Evolutionary conservation across 208 protist genomes (phyloP).

Genomic region (Trypanosoma cruzi): DNA sequence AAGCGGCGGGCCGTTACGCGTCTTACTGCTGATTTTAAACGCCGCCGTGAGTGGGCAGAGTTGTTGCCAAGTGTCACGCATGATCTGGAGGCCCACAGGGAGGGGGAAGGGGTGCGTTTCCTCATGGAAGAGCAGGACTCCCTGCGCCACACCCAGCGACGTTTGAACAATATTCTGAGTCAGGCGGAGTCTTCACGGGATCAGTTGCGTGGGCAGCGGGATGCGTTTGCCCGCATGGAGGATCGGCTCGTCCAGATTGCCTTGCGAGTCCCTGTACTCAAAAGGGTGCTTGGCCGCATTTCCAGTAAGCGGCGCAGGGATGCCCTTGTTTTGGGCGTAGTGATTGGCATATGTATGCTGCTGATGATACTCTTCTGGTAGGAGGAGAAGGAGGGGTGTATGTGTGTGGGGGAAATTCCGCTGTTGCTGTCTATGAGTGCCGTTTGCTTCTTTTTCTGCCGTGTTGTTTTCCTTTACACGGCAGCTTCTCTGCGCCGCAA

Average conservation of each 20-base stretch:
- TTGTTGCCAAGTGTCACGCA: constrained; percentile 40
- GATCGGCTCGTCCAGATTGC: constrained; percentile 63
- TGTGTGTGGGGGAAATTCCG: not conserved
- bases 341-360: constrained; percentile 67
- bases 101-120: constrained; percentile 50
- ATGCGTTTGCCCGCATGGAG: constrained; percentile 58
- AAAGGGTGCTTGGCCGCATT: constrained; percentile 71
- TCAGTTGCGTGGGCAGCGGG: constrained; percentile 64
- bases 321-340: constrained; percentile 56
- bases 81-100: constrained; percentile 35
- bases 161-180: constrained; percentile 63
- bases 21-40: constrained; percentile 42
- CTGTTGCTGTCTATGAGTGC: not conserved
- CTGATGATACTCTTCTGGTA: constrained; percentile 72
- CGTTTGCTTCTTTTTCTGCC: constrained; percentile 10
- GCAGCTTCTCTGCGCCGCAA: too few relatives aligned
- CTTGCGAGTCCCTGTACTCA: constrained; percentile 76
- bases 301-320: constrained; percentile 63
- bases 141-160: constrained; percentile 66
- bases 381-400: not conserved
- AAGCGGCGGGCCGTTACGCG: constrained; percentile 50
- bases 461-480: too few relatives aligned
- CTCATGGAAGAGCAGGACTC: constrained; percentile 80
- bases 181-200: constrained; percentile 59
- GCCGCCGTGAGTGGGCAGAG: constrained; percentile 53